Percentiles rank a stretch among this genome's conserved stretches.
Evolutionary conservation across 768 basidiomycete species (phyloP).

Genomic region (Russula olivacea): DNA sequence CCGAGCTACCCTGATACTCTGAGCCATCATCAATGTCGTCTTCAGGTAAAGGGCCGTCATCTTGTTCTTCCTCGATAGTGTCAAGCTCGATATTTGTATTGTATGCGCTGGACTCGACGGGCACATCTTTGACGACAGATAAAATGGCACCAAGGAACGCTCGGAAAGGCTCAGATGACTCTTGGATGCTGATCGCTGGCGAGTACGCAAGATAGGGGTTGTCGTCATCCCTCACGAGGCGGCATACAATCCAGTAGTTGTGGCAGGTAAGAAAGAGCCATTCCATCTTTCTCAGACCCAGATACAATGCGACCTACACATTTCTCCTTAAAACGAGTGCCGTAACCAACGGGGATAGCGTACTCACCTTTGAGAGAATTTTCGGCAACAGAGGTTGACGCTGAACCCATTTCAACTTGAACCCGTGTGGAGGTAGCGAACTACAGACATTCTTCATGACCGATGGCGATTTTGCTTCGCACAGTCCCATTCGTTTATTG

Average conservation of each 20-base stretch:
- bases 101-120: neutral
- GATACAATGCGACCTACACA: neutral
- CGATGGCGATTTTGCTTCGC: neutral
- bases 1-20: no score
- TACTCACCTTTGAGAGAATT: conserved; percentile 1
- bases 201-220: neutral
- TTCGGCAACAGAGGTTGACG: neutral
- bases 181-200: neutral
- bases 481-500: neutral
- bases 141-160: conserved; percentile 1
- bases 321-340: neutral
- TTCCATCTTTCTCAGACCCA: neutral
- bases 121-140: neutral
- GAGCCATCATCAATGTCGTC: no score
- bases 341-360: neutral
- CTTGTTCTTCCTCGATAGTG: neutral
- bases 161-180: neutral
- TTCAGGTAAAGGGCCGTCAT: conserved; percentile 16
- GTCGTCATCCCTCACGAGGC: neutral
- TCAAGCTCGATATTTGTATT: neutral
- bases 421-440: neutral
- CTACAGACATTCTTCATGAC: neutral
- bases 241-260: neutral
- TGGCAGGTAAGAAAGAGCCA: neutral
- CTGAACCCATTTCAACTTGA: neutral